Percentiles rank a stretch among this genome's conserved stretches.
Evolutionary conservation across 192 early-diverging fungal genomes (phyloP).

Genomic region (Coemansia sp.): DNA sequence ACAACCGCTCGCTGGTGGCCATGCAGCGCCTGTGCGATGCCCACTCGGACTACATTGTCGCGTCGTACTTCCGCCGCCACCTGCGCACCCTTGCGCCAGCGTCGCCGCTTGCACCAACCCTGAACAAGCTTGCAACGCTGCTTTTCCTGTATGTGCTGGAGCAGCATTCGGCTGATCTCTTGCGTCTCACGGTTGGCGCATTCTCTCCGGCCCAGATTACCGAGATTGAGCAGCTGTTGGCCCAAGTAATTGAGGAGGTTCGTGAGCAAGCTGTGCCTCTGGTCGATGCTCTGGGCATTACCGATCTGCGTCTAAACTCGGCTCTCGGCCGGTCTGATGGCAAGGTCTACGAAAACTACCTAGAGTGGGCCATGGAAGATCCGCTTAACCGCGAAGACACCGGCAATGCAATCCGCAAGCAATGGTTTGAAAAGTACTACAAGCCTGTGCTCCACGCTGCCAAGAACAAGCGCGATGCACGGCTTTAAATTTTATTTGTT

Average conservation of each 20-base stretch:
- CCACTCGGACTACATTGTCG: constrained; percentile 75
- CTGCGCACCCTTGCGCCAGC: constrained; percentile 35
- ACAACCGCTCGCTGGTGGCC: constrained; percentile 76
- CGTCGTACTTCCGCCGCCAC: constrained; percentile 69
- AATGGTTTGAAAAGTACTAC: constrained; percentile 50
- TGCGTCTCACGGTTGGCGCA: constrained; percentile 64
- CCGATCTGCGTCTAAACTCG: constrained; percentile 75
- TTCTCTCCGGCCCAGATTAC: constrained; percentile 54
- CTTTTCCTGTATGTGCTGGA: constrained; percentile 68
- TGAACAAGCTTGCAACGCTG: constrained; percentile 50
- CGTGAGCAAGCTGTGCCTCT: constrained; percentile 75
- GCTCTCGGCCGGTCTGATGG: constrained; percentile 76
- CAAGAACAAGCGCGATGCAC: constrained; percentile 17
- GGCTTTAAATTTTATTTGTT: constrained; percentile 10
- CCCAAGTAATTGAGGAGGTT: constrained; percentile 61
- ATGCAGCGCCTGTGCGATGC: constrained; percentile 72
- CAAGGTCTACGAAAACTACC: constrained; percentile 75
- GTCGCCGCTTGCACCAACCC: constrained; percentile 32
- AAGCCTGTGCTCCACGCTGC: constrained; percentile 34
- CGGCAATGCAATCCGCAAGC: constrained; percentile 28
- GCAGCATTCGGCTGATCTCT: constrained; percentile 57
- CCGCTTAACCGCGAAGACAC: constrained; percentile 63
- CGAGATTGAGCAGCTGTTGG: constrained; percentile 56
- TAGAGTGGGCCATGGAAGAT: constrained; percentile 71
- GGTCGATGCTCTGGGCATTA: constrained; percentile 75